These are phyloP conservation scores for Aspergillus mulundensis DNA, from an alignment of 495 filamentous ascomycete genomes.

Conservation along the genomic window DNA sequence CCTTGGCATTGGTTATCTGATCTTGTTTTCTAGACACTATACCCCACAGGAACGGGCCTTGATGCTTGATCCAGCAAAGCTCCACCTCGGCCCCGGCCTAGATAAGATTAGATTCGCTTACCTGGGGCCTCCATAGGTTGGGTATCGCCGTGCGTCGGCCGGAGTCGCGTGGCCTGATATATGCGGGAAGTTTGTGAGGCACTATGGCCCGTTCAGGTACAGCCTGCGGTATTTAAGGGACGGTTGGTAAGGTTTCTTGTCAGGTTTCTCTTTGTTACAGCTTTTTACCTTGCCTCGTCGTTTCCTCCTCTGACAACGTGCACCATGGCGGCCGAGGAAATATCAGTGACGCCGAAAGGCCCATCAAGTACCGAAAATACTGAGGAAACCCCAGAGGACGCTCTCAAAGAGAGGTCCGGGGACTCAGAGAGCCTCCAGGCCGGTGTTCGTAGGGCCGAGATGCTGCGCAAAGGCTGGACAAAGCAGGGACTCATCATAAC, in stretches of 20 bases:
- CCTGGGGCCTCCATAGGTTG: not conserved
- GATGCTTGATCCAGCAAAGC: not conserved
- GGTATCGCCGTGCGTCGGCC: too few species aligned
- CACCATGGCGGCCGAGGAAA: not conserved
- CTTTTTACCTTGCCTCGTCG: too few species aligned
- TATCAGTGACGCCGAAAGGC: not conserved
- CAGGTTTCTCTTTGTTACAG: too few species aligned
- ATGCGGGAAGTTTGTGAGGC: too few species aligned
- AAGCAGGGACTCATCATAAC: constrained; percentile 20
- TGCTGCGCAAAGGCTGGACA: constrained; percentile 22
- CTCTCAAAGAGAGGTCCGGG: too few species aligned
- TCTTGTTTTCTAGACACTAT: not conserved
- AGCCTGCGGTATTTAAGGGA: too few species aligned
- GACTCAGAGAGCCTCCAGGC: constrained; percentile 17
- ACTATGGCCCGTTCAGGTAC: too few species aligned
- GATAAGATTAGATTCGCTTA: constrained; percentile 4
- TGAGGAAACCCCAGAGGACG: not conserved
- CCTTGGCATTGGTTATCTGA: constrained; percentile 19
- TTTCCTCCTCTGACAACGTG: not conserved
- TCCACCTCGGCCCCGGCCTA: not conserved
- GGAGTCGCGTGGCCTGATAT: not conserved
- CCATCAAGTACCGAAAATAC: not conserved
- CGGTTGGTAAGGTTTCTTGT: too few species aligned
- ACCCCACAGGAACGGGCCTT: not conserved
- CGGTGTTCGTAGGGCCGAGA: constrained; percentile 21